Evolutionary conservation across 305 asterid genomes (phyloP).

Genomic region (Galium porrigens): DNA sequence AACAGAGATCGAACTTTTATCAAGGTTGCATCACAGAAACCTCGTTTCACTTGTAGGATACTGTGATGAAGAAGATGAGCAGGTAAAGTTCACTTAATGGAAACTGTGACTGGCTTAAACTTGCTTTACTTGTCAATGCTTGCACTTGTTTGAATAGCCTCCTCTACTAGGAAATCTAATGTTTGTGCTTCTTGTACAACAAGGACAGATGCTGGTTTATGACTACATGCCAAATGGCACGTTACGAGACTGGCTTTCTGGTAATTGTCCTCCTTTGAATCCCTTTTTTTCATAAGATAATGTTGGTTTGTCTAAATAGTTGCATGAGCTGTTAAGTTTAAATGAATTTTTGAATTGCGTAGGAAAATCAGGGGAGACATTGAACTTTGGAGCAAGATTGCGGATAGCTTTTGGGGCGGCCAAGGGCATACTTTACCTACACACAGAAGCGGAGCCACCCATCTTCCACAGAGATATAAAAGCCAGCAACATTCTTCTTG

Average conservation of each 20-base stretch:
- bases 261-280: constrained; percentile 14
- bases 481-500: constrained; percentile 70
- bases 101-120: neutral
- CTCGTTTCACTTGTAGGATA: constrained; percentile 34
- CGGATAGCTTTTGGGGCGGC: constrained; percentile 62
- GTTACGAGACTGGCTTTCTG: constrained; percentile 39
- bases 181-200: neutral
- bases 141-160: too few species aligned
- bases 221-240: constrained; percentile 42
- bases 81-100: constrained; percentile 16
- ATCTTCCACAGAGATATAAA: constrained; percentile 84
- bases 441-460: constrained; percentile 81
- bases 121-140: neutral
- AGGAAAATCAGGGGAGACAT: constrained; percentile 38
- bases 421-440: constrained; percentile 76
- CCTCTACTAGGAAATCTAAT: neutral
- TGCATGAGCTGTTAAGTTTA: neutral
- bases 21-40: constrained; percentile 42
- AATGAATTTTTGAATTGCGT: constrained; percentile 8
- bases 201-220: constrained; percentile 31
- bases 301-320: neutral
- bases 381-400: constrained; percentile 51
- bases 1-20: constrained; percentile 36
- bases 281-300: neutral
- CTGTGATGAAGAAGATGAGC: constrained; percentile 33